Evolutionary conservation across 331 rosid genomes (phyloP), one percentile per base, ranked within the genome.

Genomic region (Stylosanthes scabra): DNA sequence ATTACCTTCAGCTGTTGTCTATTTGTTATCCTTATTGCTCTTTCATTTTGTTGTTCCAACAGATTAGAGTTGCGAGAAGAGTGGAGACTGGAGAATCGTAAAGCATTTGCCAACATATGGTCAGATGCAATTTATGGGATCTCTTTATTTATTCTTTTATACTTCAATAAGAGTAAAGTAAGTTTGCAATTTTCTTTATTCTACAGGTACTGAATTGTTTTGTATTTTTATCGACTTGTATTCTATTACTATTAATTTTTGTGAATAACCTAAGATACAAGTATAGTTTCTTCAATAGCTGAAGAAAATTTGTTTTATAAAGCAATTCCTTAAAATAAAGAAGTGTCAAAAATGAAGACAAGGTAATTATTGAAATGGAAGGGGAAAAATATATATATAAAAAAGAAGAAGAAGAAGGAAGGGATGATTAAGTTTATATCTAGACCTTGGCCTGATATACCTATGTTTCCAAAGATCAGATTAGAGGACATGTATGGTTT

Each of bases 61-160:
- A 93, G 98, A 78, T 88, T 94, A 80, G 87, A 88, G 57, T 83
- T 94, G 82, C 89, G 99, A 82, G 97, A 91, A 12, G 91, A 94
- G 80, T 82, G 93, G 96, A 91, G 99, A 81, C 74, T 89, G 45
- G 93, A 91, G 82, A 94, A 94, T 77, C 93, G 99, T 59, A 82
- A 79, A 74, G 96, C 91, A 81, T 94, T 94, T 82, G 99, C 99
- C 78, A 94, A 94, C 90, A 91, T 94, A 72, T 91, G 93, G 96
- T 94, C 99, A 50, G 99, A 94, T 80, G 59, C 86, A 84, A 82
- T 86, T 63, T 94, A 66, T 13, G 99, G 99, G 86, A 71, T 94
- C 88, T 88, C 99, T 55, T 77, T 88, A 66, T 91, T 94, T 83
- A 66, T 94, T 89, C 89, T 94, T 85, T 85, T 94, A 77, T 94